Base-by-base conservation (phyloP, 306 rosid genomes). In the Oemleria cerasiformis region DNA sequence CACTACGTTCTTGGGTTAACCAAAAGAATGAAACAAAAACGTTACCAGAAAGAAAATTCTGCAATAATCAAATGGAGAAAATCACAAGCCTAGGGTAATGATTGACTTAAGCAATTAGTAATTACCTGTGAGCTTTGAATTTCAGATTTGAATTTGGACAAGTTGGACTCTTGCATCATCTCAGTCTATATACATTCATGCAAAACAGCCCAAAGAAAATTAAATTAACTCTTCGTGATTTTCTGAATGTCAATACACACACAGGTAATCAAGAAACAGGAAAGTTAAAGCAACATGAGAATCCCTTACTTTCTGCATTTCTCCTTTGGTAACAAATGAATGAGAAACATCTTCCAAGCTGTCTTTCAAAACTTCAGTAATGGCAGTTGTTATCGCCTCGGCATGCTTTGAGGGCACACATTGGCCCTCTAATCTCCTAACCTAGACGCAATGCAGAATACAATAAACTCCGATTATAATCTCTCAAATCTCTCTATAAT, bases 71-170 rank as follows among this genome's bases (percentile, higher is more conserved):
- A 17, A 44, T 9, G n/a, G 21, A 30, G 38, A 21, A 61, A 49
- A 60, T 54, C 47, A 42, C 74, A 45, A 50, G 63, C 62, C 64
- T 49, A 55, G 8, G 43, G 58, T 25, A 69, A 51, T 41, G 54
- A 34, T 4, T 14, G 3, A 38, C 53, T 0, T 3, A 20, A 63
- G 44, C 20, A 41, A 47, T 21, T 10, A 75, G 67, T 48, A 4
- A 41, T 42, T 90, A 92, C 98, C 97, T 90, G 98, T 36, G 97
- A 86, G 64, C 92, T 90, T 83, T 92, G 97, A 65, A 92, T 92
- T 84, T 92, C 96, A 2, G 97, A 82, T 87, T 92, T 88, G 82
- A 92, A 92, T 72, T 92, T 90, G 71, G 98, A 90, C 63, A 92
- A 65, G 70, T 84, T 92, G 74, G 88, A 43, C 44, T 92, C 98